Base-by-base conservation (phyloP, 192 early-diverging fungal species). In the Rhizophagus sp. region DNA sequence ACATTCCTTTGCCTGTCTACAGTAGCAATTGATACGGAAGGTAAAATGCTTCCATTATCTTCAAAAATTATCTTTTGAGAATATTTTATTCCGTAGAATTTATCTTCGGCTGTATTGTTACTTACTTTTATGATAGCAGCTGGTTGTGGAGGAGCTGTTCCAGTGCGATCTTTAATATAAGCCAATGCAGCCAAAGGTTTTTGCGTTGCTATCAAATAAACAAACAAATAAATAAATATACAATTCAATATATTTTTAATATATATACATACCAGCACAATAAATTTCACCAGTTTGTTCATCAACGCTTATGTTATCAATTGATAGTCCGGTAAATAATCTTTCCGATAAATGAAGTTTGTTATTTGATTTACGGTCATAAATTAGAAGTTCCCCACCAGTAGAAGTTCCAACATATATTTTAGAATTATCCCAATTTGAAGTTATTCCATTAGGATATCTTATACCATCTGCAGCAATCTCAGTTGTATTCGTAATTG, bases 121-220 rank as follows among this genome's bases (percentile, higher is more conserved):
- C 64, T 25, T 15, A 84, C 24, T 70, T 78, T 84, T 47, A 84
- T 52, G 24, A 82, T 11, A 64, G 79, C 82, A 24, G 78, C 76
- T 41, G 83, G 81, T 1, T 75, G 81, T 17, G 81, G 0, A 79
- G 62, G 4, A 84, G 1, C 47, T 79, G 36, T 47, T 82, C 83
- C 17, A 24, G 7, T 67, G 2, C 12, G 41, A 33, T 9, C 17
- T 5, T 1, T 4, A 22, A n/a, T 8, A 44, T 63, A 68, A 15
- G 9, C 4, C 27, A n/a, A 24, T 22, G 44, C 44, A 47, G 44
- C 44, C 10, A 47, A 5, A 47, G 44, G 44, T 47, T 47, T 47
- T 47, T 47, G 44, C 0, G 44, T 47, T 47, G 44, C 44, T 47
- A 47, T 12, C 41, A 10, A 47, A 47, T 44, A 44, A 44, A 44